Evolutionary conservation across 441 rosid species (phyloP), one percentile per base, ranked within the genome.

Genomic region (Capsella rubella): DNA sequence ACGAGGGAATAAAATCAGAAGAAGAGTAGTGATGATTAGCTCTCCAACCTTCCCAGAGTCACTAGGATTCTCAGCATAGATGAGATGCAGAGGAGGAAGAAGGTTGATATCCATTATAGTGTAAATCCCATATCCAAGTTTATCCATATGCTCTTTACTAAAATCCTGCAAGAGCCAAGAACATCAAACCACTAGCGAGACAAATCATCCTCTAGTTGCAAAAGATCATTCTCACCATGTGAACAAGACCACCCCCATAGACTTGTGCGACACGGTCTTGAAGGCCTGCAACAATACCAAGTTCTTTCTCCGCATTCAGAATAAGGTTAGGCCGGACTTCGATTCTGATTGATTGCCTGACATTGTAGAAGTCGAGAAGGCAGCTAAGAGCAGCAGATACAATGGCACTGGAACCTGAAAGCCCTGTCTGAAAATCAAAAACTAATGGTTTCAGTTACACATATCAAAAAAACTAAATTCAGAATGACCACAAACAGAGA

Each of bases 281-380:
- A 78, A 92, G 96, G 61, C 99, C 99, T 35, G 97, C 99, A 63
- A 92, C 89, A 64, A 92, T 92, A 50, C 99, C 96, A 25, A 95
- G 90, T 72, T 90, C 94, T 75, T 87, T 67, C 85, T 94, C 97
- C 3, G 97, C 96, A 13, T 62, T 73, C 18, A 95, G 94, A 39
- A 92, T 75, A 64, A 92, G 82, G 59, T 82, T 87, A 28, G 86
- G 84, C 68, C 97, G 85, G 37, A 87, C 75, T 69, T 84, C 86
- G 55, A 89, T 84, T 87, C 84, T 88, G 60, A 95, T 79, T 70
- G 86, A 68, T 67, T 88, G 90, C 81, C 97, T 82, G 59, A 92
- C 93, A 7, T 87, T 76, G 84, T 89, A 95, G 81, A 89, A 87
- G 80, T 92, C 97, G 0, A 90, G 86, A 76, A 92, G 90, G 81